These are phyloP conservation scores for Boletus rubescentipes DNA, from an alignment of 768 basidiomycete species.

Conservation along the genomic window DNA sequence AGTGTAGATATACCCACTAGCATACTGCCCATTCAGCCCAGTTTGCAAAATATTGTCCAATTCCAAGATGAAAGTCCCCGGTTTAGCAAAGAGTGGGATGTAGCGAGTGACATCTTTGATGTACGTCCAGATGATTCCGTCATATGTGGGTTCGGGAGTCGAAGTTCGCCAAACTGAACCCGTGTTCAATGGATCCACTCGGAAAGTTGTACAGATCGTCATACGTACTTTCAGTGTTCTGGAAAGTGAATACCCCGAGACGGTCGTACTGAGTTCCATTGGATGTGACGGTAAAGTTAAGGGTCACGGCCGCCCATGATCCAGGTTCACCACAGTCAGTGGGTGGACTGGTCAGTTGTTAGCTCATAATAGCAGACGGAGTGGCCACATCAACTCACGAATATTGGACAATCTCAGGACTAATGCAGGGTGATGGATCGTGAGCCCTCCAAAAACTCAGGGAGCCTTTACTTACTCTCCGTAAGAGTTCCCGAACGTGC, in stretches of 20 bases:
- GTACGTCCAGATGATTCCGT: constrained; percentile 79
- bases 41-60: constrained; percentile 66
- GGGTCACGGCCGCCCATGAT: constrained; percentile 71
- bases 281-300: constrained; percentile 76
- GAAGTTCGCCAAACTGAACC: constrained; percentile 73
- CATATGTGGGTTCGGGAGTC: constrained; percentile 68
- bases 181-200: background rate
- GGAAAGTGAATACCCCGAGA: constrained; percentile 69
- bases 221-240: constrained; percentile 70
- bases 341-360: constrained; percentile 52
- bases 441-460: background rate
- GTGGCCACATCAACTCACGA: constrained; percentile 40
- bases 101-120: constrained; percentile 76
- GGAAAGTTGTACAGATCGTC: background rate
- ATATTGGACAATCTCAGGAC: constrained; percentile 63
- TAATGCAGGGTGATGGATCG: constrained; percentile 22
- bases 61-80: constrained; percentile 70
- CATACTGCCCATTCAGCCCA: constrained; percentile 64
- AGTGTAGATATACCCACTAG: constrained; percentile 43
- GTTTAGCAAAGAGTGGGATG: constrained; percentile 63
- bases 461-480: constrained; percentile 47
- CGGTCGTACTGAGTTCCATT: constrained; percentile 80
- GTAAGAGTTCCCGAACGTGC: constrained; percentile 71
- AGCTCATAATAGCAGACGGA: background rate
- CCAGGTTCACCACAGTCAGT: constrained; percentile 68